A percentile compares a stretch with the other conserved stretches of the same genome.
Conservation (phyloP, 2,329 filamentous ascomycete genomes). For the Exophiala oligosperma region DNA sequence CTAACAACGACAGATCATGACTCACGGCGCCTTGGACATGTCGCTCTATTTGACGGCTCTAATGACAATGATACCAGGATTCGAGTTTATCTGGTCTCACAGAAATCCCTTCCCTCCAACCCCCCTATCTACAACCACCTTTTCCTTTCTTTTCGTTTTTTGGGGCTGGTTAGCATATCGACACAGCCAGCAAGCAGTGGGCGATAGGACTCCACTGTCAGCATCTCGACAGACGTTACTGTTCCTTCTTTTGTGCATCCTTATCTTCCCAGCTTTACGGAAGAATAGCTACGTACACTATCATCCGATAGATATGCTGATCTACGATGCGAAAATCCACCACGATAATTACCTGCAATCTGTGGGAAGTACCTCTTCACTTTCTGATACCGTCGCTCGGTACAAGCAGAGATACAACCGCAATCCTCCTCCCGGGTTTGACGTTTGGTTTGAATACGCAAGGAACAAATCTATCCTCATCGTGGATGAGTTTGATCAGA, state of each 20-base stretch:
- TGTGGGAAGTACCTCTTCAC: constrained; percentile 48
- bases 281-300: constrained; percentile 42
- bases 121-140: constrained; percentile 17
- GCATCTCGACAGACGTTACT: constrained; percentile 11
- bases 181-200: constrained; percentile 22
- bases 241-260: constrained; percentile 42
- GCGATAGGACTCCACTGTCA: constrained; percentile 14
- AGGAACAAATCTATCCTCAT: constrained; percentile 51
- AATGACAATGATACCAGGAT: constrained; percentile 24
- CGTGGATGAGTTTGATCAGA: constrained; percentile 62
- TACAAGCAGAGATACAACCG: constrained; percentile 56
- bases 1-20: constrained; percentile 26
- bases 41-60: constrained; percentile 22
- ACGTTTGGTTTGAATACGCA: constrained; percentile 61
- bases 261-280: constrained; percentile 41
- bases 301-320: constrained; percentile 58
- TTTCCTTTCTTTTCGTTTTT: constrained; percentile 27
- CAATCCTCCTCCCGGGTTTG: constrained; percentile 60
- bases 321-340: constrained; percentile 49
- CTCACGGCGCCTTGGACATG: constrained; percentile 26
- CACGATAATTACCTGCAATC: constrained; percentile 52
- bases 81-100: constrained; percentile 27
- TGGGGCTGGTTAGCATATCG: constrained; percentile 22
- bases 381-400: constrained; percentile 51
- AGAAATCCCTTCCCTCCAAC: constrained; percentile 28